Conservation (phyloP, 139 green algal species). For the Chlorella sp. region DNA sequence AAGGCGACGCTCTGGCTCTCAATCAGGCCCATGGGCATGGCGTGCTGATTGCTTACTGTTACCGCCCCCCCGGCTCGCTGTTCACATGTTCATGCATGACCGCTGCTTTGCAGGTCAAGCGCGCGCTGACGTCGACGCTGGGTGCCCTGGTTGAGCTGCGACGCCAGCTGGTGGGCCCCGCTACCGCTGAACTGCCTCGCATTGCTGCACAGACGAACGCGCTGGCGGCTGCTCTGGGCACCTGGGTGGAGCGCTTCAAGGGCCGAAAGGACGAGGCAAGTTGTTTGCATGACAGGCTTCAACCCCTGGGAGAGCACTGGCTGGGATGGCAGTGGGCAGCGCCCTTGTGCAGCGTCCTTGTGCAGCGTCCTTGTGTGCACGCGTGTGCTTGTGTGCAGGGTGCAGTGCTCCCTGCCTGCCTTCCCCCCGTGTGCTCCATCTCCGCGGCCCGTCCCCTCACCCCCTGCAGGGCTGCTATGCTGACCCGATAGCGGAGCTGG, state of each 20-base stretch:
- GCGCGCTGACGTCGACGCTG: not conserved
- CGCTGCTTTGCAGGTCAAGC: not conserved
- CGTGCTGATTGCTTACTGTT: not conserved
- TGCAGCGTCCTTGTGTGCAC: no score
- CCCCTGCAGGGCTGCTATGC: not conserved
- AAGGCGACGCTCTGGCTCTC: no score
- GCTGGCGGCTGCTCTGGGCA: not conserved
- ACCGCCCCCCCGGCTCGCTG: not conserved
- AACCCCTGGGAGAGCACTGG: not conserved
- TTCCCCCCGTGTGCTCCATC: not conserved
- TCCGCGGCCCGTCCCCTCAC: not conserved
- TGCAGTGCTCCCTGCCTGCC: not conserved
- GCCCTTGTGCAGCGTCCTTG: no score
- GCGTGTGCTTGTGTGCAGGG: not conserved
- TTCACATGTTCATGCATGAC: not conserved
- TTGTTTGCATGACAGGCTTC: no score
- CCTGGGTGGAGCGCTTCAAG: not conserved
- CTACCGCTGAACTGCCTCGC: not conserved
- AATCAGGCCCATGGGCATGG: not conserved
- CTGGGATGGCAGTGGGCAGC: no score
- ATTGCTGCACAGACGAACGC: not conserved
- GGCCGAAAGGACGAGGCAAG: not conserved
- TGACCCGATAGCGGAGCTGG: not conserved
- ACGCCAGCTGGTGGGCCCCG: not conserved
- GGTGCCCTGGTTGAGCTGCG: conserved; percentile 14